phyloP scores from a whole-genome alignment of 108 stramenopile species.

The Cyclotella distinguenda region DNA sequence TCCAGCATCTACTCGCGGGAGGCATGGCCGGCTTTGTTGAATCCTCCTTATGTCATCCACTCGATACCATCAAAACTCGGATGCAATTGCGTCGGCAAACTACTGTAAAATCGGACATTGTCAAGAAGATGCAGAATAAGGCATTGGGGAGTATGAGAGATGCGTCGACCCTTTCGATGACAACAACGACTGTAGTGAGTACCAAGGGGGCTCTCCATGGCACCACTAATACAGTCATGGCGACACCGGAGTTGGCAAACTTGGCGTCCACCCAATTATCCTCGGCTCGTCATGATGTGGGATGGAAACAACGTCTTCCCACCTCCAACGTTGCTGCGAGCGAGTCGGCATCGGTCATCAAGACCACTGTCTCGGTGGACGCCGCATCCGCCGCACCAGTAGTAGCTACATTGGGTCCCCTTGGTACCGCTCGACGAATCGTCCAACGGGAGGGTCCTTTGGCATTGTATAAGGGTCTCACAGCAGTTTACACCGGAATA shows the following conservation, averaged over 20 bases:
- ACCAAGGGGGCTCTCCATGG: not conserved
- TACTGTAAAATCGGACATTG: constrained; percentile 3
- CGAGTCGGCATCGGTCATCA: not conserved
- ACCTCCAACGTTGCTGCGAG: constrained; percentile 3
- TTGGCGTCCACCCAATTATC: not conserved
- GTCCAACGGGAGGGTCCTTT: constrained; percentile 89
- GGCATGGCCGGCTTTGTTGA: constrained; percentile 94
- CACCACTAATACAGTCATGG: constrained; percentile 10
- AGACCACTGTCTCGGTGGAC: constrained; percentile 20
- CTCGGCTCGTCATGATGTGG: constrained; percentile 28
- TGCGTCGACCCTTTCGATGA: too few relatives aligned
- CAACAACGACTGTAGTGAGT: not conserved
- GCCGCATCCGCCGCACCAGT: constrained; percentile 22
- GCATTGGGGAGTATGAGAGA: constrained; percentile 34
- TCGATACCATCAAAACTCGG: constrained; percentile 93
- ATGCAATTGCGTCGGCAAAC: constrained; percentile 88
- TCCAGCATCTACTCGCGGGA: constrained; percentile 87
- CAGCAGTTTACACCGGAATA: constrained; percentile 93
- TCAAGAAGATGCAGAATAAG: constrained; percentile 29
- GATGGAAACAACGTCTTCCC: constrained; percentile 38
- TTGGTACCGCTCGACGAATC: constrained; percentile 84
- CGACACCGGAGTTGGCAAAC: constrained; percentile 14
- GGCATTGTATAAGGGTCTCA: constrained; percentile 97
- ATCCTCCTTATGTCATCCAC: constrained; percentile 89
- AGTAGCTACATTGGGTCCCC: constrained; percentile 64